Evolutionary conservation across 148 eudicot species (phyloP).

Genomic region (Vaccinium darrowii): DNA sequence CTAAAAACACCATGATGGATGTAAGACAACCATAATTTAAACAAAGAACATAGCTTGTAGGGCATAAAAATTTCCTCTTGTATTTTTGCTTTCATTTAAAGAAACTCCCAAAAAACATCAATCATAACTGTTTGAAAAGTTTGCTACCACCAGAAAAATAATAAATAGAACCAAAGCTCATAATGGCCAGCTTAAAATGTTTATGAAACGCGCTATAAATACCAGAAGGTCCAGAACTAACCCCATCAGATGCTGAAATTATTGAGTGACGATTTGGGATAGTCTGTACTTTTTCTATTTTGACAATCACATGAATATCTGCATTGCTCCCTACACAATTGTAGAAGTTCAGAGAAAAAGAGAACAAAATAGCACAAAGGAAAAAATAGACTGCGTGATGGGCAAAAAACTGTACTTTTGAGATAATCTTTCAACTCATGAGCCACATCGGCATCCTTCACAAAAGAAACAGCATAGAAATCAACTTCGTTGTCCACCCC

Average conservation of each 20-base stretch:
- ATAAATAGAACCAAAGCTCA: neutral
- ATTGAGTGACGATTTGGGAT: constrained; percentile 92
- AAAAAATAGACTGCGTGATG: neutral
- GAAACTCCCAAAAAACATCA: no score
- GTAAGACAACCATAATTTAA: no score
- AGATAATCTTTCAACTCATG: constrained; percentile 89
- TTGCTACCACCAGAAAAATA: neutral
- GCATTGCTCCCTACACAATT: constrained; percentile 67
- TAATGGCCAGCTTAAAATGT: neutral
- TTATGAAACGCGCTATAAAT: neutral
- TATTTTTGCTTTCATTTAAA: no score
- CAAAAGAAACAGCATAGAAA: constrained; percentile 96
- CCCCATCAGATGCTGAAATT: constrained; percentile 93
- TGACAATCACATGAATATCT: constrained; percentile 78
- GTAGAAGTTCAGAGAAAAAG: constrained; percentile 4
- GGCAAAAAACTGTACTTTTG: constrained; percentile 40
- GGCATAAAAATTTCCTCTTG: no score
- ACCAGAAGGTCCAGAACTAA: constrained; percentile 27
- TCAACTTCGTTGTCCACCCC: constrained; percentile 93
- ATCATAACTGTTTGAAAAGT: neutral
- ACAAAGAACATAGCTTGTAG: no score
- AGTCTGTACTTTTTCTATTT: constrained; percentile 95
- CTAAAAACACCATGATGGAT: no score
- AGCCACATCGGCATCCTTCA: constrained; percentile 85
- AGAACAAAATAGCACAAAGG: neutral